Percentiles rank a stretch among this genome's conserved stretches.
Conservation (phyloP, 768 basidiomycete species). For the Suillus brevipes region DNA sequence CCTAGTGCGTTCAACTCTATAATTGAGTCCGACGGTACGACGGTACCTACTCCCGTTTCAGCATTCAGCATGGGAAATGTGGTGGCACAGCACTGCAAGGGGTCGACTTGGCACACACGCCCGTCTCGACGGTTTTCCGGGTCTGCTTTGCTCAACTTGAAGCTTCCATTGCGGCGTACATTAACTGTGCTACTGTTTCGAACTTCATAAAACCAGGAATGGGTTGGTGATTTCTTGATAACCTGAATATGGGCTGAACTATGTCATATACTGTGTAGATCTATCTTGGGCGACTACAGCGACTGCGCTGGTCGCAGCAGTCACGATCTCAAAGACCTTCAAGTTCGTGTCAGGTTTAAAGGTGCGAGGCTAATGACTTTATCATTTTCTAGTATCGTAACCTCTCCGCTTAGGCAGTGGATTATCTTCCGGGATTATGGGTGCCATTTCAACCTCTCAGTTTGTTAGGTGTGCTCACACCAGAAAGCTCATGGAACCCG, state of each 20-base stretch:
- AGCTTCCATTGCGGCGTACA: background rate
- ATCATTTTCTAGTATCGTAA: background rate
- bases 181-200: background rate
- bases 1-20: background rate
- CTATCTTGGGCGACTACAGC: conserved; percentile 12
- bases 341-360: conserved; percentile 18
- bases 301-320: background rate
- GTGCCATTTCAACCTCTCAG: conserved; percentile 23
- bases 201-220: background rate
- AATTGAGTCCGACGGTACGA: background rate
- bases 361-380: conserved; percentile 12
- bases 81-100: background rate
- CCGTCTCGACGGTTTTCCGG: no score
- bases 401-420: conserved; percentile 15
- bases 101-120: background rate
- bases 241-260: background rate
- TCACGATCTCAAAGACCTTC: conserved; percentile 16
- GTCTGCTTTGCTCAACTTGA: background rate
- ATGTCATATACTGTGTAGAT: background rate
- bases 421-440: conserved; percentile 19
- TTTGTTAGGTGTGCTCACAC: conserved; percentile 12
- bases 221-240: background rate
- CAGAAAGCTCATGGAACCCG: conserved; percentile 24
- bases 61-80: background rate
- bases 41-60: no score